Evolutionary conservation across 1,139 yeast species (phyloP).

Genomic region (Suhomyces anneliseae): DNA sequence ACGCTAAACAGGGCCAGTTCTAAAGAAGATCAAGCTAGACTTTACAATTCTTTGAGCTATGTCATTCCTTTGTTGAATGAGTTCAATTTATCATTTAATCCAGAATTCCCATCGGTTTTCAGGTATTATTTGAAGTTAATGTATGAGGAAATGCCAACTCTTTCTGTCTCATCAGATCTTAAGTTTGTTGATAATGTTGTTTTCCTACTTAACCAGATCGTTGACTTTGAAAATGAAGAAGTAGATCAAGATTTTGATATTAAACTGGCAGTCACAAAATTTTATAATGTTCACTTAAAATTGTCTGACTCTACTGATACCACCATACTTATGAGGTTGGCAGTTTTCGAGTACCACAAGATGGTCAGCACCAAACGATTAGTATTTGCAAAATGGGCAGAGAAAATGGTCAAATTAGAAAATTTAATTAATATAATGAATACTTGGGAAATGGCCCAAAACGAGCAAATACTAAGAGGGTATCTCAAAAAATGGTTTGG

Average conservation of each 20-base stretch:
- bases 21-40: conserved; percentile 16
- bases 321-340: conserved; percentile 32
- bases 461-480: background rate
- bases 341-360: conserved; percentile 18
- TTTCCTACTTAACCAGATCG: conserved; percentile 23
- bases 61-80: conserved; percentile 35
- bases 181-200: conserved; percentile 26
- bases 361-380: conserved; percentile 3
- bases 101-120: conserved; percentile 24
- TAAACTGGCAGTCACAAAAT: conserved; percentile 22
- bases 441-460: background rate
- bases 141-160: conserved; percentile 20
- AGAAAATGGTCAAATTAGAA: background rate
- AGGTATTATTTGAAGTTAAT: conserved; percentile 23
- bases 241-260: conserved; percentile 20
- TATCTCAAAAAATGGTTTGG: conserved; percentile 19
- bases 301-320: conserved; percentile 4
- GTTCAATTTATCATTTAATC: conserved; percentile 26
- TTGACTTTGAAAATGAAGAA: conserved; percentile 34
- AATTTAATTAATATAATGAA: background rate
- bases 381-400: conserved; percentile 15
- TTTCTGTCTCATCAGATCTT: conserved; percentile 22
- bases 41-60: conserved; percentile 20
- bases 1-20: conserved; percentile 15
- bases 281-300: conserved; percentile 23